Evolutionary conservation across 345 rosid genomes (phyloP), one percentile per base, ranked within the genome.

Genomic region (Hibiscus tridactylites): DNA sequence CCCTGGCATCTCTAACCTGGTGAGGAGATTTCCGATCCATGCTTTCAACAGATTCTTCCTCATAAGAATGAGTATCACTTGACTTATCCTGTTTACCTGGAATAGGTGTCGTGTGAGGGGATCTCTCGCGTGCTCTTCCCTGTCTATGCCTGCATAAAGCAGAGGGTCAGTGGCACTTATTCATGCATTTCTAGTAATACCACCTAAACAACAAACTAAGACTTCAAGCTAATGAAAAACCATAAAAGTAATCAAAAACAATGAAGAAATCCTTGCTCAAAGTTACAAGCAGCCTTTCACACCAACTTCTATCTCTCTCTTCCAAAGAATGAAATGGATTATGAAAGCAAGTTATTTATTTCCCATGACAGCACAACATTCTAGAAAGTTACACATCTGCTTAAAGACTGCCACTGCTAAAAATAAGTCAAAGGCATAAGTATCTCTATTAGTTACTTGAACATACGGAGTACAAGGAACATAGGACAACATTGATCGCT

Each of bases 21-120:
- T n/a, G 60, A 58, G 90, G 86, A 75, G 95, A 86, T 11, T 84
- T 87, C 72, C 76, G 82, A 73, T 79, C 90, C 77, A 83, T 78
- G 80, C 89, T 92, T 80, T 86, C 89, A 77, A 79, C 75, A 46
- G 91, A 83, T 71, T 78, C 86, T 74, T 85, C 90, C 68, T 81
- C 86, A 70, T 71, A 4, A 12, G 53, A 49, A 49, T 49, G 79
- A 60, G 83, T 72, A 76, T 79, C 84, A 72, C 37, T 72, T 65
- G 70, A 68, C 75, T 75, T 85, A 53, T 76, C 84, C 75, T n/a
- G 82, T 58, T 79, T 72, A 81, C 81, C 81, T 65, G 26, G 84
- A 74, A 77, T 73, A 72, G 86, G 87, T 74, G 87, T 84, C 63
- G 8, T 50, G 53, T 50, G 78, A 71, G 90, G 79, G 39, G 98